These are phyloP conservation scores for Symbiotaphrina buchneri DNA, from an alignment of 495 filamentous ascomycete species.

Conservation along the genomic window DNA sequence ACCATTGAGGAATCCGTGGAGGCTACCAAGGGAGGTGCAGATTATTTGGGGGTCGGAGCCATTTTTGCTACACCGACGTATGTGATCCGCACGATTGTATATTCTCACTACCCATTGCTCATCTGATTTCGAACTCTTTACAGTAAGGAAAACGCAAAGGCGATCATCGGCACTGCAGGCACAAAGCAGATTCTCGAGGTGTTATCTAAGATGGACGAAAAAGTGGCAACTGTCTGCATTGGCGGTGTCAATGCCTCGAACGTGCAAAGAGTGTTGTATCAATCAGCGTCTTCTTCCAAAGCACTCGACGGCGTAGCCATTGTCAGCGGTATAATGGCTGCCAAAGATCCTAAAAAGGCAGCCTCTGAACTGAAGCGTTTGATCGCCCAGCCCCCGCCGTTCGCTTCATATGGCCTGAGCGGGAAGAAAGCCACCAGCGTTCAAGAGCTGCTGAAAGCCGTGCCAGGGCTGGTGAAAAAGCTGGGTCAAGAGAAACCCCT, in stretches of 20 bases:
- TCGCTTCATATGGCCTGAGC: conserved; percentile 10
- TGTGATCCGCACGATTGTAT: conserved; percentile 5
- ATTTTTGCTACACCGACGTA: conserved; percentile 70
- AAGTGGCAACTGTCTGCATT: conserved; percentile 51
- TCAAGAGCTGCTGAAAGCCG: conserved; percentile 16
- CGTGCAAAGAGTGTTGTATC: conserved; percentile 45
- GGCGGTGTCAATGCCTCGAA: conserved; percentile 74
- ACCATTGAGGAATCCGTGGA: conserved; percentile 39
- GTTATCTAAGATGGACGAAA: conserved; percentile 20
- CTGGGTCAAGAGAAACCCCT: conserved; percentile 43
- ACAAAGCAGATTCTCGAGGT: conserved; percentile 41
- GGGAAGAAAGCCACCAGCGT: conserved; percentile 12
- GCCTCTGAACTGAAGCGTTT: conserved; percentile 29
- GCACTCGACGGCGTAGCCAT: conserved; percentile 61
- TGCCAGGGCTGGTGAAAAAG: conserved; percentile 31
- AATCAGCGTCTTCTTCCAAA: conserved; percentile 27
- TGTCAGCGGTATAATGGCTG: conserved; percentile 72
- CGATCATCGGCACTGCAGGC: conserved; percentile 63
- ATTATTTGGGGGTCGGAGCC: conserved; percentile 78
- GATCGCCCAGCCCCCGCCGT: conserved; percentile 22
- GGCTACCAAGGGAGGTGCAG: conserved; percentile 49
- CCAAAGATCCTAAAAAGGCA: conserved; percentile 35
- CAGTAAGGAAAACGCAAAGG: conserved; percentile 54
- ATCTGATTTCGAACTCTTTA: not conserved
- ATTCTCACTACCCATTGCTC: no score